Conservation (phyloP, 768 basidiomycete genomes). For the Lactifluus volemus region DNA sequence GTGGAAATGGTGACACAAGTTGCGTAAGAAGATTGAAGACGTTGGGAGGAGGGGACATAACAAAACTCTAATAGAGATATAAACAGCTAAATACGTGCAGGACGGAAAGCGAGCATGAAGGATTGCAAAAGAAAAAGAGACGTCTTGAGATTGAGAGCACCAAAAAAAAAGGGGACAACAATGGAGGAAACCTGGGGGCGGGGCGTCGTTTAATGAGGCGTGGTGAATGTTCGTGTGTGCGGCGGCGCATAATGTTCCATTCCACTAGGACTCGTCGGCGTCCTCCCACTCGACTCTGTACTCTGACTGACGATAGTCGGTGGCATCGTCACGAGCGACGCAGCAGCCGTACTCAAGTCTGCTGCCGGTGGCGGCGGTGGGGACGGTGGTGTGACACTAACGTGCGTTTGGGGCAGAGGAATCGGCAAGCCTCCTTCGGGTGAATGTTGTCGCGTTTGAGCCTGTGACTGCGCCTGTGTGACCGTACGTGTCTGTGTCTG, state of each 20-base stretch:
- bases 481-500: conserved; percentile 20
- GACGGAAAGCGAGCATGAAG: background rate
- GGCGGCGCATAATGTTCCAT: conserved; percentile 27
- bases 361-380: background rate
- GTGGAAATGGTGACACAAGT: background rate
- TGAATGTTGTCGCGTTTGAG: conserved; percentile 17
- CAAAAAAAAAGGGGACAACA: background rate
- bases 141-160: background rate
- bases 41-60: background rate
- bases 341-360: conserved; percentile 61
- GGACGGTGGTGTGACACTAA: background rate
- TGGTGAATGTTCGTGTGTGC: background rate
- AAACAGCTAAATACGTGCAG: conserved; percentile 9
- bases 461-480: background rate
- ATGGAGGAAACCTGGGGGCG: background rate
- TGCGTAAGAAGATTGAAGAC: background rate
- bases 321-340: conserved; percentile 61
- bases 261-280: conserved; percentile 42
- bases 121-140: background rate
- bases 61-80: background rate
- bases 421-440: background rate
- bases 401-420: background rate
- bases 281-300: conserved; percentile 43
- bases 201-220: background rate
- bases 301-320: conserved; percentile 43